These are phyloP conservation scores for Talaromyces sp. DNA, from an alignment of 2,329 filamentous ascomycete species.

Conservation along the genomic window DNA sequence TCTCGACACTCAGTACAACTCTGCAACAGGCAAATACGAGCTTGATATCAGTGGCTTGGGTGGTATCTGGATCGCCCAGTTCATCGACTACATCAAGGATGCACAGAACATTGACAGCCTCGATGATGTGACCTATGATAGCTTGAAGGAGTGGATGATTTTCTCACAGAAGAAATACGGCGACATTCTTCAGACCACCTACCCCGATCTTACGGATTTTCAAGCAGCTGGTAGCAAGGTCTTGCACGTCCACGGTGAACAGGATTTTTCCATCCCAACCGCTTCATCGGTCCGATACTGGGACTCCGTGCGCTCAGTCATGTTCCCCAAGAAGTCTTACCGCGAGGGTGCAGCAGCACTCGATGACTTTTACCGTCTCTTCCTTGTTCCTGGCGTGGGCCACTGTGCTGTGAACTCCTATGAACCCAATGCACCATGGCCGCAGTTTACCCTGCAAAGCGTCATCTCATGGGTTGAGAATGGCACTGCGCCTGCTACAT, in stretches of 20 bases:
- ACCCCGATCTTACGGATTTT: slow-evolving; percentile 55
- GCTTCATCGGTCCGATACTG: slow-evolving; percentile 58
- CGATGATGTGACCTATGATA: slow-evolving; percentile 58
- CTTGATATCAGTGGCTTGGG: slow-evolving; percentile 15
- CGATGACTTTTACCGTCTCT: slow-evolving; percentile 56
- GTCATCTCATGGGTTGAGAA: slow-evolving; percentile 57
- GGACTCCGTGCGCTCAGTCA: slow-evolving; percentile 54
- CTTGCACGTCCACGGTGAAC: slow-evolving; percentile 60
- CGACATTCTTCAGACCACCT: slow-evolving; percentile 54
- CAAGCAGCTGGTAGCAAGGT: slow-evolving; percentile 55
- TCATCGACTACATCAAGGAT: slow-evolving; percentile 25
- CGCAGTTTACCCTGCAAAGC: slow-evolving; percentile 47
- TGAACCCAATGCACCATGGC: slow-evolving; percentile 45
- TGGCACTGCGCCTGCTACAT: neutral
- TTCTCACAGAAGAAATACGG: slow-evolving; percentile 49
- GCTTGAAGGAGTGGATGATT: slow-evolving; percentile 55
- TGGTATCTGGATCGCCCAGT: slow-evolving; percentile 12
- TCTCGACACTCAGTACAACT: slow-evolving; percentile 15
- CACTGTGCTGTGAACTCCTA: slow-evolving; percentile 51
- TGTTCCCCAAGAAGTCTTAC: slow-evolving; percentile 48
- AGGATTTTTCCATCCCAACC: slow-evolving; percentile 54
- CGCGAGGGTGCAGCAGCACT: slow-evolving; percentile 46
- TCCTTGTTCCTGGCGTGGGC: slow-evolving; percentile 54
- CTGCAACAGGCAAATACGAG: slow-evolving; percentile 13
- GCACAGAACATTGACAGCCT: slow-evolving; percentile 45